Evolutionary conservation across 176 grass and related monocot genomes (phyloP), one percentile per base, ranked within the genome.

Genomic region (Poa pratensis): DNA sequence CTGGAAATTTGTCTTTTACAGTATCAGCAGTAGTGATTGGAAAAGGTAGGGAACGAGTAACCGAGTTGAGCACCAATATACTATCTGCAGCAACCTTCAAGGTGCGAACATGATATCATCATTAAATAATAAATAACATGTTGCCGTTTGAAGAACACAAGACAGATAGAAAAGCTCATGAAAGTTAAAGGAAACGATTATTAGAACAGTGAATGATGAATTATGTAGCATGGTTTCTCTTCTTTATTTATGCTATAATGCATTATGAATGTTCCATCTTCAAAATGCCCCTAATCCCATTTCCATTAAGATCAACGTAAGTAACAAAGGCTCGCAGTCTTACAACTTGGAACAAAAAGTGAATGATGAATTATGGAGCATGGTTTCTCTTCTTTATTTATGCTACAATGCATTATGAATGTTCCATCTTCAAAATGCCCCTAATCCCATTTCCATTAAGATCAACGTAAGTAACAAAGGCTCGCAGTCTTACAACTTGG

Each of bases 11-110:
- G 12, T 98, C 96, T 88, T 96, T 98, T 76, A 88, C 86, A 77
- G 86, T 62, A 9, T 94, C 90, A 79, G 96, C 84, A 68, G 78
- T 95, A 28, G 91, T 98, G 73, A 98, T 82, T 32, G 91, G 91
- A 94, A 98, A 98, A 62, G 96, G 96, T 88, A 98, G 71, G 3
- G 93, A 90, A 80, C 88, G 83, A 77, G 83, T 91, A 92, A 96
- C 96, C 17, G 86, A 88, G 77, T 95, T 98, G 84, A 98, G 85
- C 78, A 98, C 93, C 68, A 83, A 69, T 72, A 98, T 82, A 88
- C 23, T 30, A 83, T 96, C 90, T 51, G 88, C 88, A 71, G 74
- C 88, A 89, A 98, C 79, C 96, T 98, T 70, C 28, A 87, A 82
- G 46, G n/a, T 79, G 60, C 28, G 9, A 76, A 79, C 15, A 80